These are phyloP conservation scores for Plenodomus biglobosus DNA, from an alignment of 2,329 filamentous ascomycete genomes.

Conservation along the genomic window DNA sequence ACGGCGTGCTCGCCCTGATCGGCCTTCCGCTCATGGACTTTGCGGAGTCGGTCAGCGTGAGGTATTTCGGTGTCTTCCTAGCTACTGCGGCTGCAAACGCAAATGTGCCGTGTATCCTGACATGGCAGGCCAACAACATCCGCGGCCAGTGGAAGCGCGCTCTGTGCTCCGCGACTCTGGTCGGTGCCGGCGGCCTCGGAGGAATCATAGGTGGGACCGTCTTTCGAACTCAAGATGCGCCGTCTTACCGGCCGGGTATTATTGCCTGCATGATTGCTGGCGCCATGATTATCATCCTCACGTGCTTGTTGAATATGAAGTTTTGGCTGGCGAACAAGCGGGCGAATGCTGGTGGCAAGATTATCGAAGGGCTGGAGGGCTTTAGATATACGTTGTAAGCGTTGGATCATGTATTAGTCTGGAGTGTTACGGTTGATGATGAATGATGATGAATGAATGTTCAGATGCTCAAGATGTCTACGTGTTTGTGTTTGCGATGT, in stretches of 20 bases:
- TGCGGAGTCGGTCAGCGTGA: slow-evolving; percentile 56
- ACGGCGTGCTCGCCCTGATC: slow-evolving; percentile 65
- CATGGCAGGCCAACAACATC: slow-evolving; percentile 86
- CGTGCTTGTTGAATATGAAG: slow-evolving; percentile 32
- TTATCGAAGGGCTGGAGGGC: slow-evolving; percentile 42
- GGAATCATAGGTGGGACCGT: slow-evolving; percentile 77
- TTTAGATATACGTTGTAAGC: slow-evolving; percentile 35
- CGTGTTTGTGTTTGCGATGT: no score
- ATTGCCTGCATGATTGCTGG: slow-evolving; percentile 42
- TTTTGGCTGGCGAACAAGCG: slow-evolving; percentile 43
- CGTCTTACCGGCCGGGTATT: slow-evolving; percentile 40
- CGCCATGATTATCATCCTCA: slow-evolving; percentile 39
- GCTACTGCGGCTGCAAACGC: slow-evolving; percentile 72
- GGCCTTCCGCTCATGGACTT: slow-evolving; percentile 74
- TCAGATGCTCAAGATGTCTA: no score
- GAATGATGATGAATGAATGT: no score
- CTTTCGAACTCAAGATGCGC: slow-evolving; percentile 56
- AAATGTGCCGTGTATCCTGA: slow-evolving; percentile 72
- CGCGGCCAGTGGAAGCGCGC: slow-evolving; percentile 87
- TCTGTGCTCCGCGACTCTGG: slow-evolving; percentile 72
- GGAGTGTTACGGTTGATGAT: no score
- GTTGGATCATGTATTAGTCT: no score
- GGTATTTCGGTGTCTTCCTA: slow-evolving; percentile 73
- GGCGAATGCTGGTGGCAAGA: slow-evolving; percentile 43
- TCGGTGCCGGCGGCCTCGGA: slow-evolving; percentile 74